Evolutionary conservation across 208 protist species (phyloP).

Genomic region (Novymonas esmeraldas): DNA sequence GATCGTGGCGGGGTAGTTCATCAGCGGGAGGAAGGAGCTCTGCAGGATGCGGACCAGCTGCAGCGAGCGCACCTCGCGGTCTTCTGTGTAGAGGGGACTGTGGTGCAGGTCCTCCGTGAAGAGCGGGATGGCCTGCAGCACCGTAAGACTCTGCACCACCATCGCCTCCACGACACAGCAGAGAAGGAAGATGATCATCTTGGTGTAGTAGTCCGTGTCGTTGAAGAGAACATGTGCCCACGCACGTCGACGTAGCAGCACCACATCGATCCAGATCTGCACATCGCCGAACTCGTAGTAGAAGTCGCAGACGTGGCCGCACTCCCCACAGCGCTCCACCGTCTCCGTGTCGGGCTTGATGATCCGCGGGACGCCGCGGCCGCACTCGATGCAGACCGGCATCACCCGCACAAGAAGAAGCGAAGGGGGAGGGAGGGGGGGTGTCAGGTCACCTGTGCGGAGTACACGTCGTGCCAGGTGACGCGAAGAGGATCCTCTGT

Average conservation of each 20-base stretch:
- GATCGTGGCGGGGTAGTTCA: slow-evolving; percentile 56
- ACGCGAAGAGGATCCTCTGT: too few relatives aligned
- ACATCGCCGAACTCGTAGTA: slow-evolving; percentile 80
- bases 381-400: slow-evolving; percentile 84
- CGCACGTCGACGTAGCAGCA: slow-evolving; percentile 63
- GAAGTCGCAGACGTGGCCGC: slow-evolving; percentile 58
- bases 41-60: slow-evolving; percentile 72
- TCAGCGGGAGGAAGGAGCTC: slow-evolving; percentile 40
- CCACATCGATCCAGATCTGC: slow-evolving; percentile 80
- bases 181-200: slow-evolving; percentile 28
- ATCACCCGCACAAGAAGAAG: slow-evolving; percentile 25
- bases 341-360: slow-evolving; percentile 73
- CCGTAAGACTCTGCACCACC: slow-evolving; percentile 57
- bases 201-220: slow-evolving; percentile 23
- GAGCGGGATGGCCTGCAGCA: slow-evolving; percentile 31
- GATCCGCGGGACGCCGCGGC: slow-evolving; percentile 42
- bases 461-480: too few relatives aligned
- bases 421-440: neutral
- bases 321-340: slow-evolving; percentile 72
- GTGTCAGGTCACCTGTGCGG: neutral
- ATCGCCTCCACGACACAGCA: slow-evolving; percentile 78
- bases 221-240: slow-evolving; percentile 88
- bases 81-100: slow-evolving; percentile 15
- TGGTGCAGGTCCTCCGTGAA: slow-evolving; percentile 2
- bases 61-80: slow-evolving; percentile 41